phyloP scores from a whole-genome alignment of 1,284 basidiomycete genomes.

The Grifola frondosa region DNA sequence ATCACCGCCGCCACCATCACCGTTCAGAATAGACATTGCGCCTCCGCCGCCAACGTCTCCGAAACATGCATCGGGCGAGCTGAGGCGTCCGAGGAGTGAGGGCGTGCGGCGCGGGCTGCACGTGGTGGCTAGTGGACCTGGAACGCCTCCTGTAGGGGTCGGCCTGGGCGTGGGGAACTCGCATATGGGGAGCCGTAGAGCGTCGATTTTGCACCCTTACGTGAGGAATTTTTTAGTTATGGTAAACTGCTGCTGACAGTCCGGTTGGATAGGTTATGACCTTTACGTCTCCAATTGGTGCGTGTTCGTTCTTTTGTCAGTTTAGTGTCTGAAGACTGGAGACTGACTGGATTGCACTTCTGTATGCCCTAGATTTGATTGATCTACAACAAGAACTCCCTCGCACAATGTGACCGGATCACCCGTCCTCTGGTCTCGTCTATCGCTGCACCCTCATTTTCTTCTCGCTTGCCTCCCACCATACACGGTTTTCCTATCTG shows the following conservation, averaged over 20 bases:
- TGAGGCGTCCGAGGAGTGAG: neutral
- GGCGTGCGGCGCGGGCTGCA: constrained; percentile 8
- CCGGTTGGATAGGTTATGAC: constrained; percentile 22
- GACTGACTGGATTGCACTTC: neutral
- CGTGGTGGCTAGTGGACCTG: constrained; percentile 10
- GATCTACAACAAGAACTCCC: constrained; percentile 19
- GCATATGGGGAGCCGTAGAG: constrained; percentile 10
- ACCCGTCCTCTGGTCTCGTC: neutral
- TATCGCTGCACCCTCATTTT: neutral
- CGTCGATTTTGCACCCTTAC: constrained; percentile 32
- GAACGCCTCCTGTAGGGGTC: constrained; percentile 5
- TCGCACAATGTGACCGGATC: constrained; percentile 9
- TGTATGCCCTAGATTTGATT: constrained; percentile 10
- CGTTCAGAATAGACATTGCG: neutral
- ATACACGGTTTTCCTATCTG: neutral
- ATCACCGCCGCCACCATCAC: constrained; percentile 1
- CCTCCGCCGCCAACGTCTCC: neutral
- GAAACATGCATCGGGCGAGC: neutral
- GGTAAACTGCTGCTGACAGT: neutral
- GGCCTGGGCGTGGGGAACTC: constrained; percentile 5
- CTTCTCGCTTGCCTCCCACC: neutral
- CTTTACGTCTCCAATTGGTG: constrained; percentile 35
- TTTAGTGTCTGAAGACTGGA: neutral
- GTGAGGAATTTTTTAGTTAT: constrained; percentile 21
- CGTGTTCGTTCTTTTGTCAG: constrained; percentile 5